A percentile compares a stretch with the other conserved stretches of the same genome.
These are phyloP conservation scores for Cyclotella choctawhatcheeana DNA, from an alignment of 108 stramenopile genomes.

Conservation along the genomic window DNA sequence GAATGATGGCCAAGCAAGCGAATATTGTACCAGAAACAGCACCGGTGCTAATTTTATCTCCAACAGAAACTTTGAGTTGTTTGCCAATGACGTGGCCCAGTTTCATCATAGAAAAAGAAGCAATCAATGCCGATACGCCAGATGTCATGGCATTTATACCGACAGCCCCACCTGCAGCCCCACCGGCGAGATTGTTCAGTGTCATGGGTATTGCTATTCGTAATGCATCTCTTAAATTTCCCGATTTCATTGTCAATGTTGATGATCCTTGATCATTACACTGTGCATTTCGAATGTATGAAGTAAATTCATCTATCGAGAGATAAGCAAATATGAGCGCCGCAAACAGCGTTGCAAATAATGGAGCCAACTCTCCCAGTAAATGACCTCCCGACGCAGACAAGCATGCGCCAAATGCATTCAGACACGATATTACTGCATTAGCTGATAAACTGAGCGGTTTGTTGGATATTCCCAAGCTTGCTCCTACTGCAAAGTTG, in stretches of 20 bases:
- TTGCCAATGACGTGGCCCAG: neutral
- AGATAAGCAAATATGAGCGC: constrained; percentile 3
- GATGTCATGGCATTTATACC: neutral
- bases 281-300: neutral
- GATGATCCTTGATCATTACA: neutral
- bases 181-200: constrained; percentile 8
- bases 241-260: constrained; percentile 8
- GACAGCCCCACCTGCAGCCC: neutral
- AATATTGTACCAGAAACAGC: constrained; percentile 13
- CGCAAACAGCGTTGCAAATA: neutral
- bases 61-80: neutral
- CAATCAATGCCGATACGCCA: neutral
- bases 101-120: constrained; percentile 8
- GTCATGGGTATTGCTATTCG: constrained; percentile 1
- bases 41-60: neutral
- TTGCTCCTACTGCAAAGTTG: constrained; percentile 9
- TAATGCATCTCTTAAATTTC: neutral
- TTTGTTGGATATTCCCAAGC: constrained; percentile 7
- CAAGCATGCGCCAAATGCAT: neutral
- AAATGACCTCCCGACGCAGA: constrained; percentile 2
- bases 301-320: neutral
- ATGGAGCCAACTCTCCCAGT: neutral
- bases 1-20: neutral
- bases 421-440: neutral
- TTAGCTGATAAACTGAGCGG: neutral